A percentile compares a stretch with the other conserved stretches of the same genome.
Evolutionary conservation across 225 moss, liverwort and hornwort genomes (phyloP).

Genomic region (Antitrichia curtipendula): DNA sequence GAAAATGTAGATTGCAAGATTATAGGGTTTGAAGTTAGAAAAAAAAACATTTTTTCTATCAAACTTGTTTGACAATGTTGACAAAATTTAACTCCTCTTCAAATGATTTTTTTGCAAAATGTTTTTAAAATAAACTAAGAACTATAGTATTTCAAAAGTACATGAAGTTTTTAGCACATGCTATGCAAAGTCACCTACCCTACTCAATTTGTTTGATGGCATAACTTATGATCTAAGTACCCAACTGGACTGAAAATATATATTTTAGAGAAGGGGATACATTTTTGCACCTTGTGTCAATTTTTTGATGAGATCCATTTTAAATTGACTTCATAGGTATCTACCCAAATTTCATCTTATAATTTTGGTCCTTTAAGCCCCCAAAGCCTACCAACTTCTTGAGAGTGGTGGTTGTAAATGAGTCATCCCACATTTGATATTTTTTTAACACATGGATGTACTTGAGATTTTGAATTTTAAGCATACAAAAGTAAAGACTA

Average conservation of each 20-base stretch:
- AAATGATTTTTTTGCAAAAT: neutral
- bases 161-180: neutral
- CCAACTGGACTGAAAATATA: rapidly evolving
- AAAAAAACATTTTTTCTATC: neutral
- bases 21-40: neutral
- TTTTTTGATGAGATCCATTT: neutral
- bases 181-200: rapidly evolving
- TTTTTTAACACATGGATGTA: no score
- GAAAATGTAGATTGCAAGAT: rapidly evolving
- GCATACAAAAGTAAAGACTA: no score
- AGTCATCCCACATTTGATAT: no score
- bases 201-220: neutral
- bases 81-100: no score
- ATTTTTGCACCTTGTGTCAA: neutral
- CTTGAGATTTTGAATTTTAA: no score
- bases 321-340: neutral
- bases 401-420: no score
- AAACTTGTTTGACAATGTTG: rapidly evolving
- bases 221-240: neutral
- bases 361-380: neutral
- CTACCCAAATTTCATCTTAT: neutral
- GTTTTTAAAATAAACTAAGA: neutral
- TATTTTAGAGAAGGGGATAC: neutral
- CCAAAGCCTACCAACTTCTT: no score
- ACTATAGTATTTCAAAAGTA: neutral